Base-by-base conservation (phyloP, 2,329 filamentous ascomycete genomes). In the Epichloe brachyelytri region DNA sequence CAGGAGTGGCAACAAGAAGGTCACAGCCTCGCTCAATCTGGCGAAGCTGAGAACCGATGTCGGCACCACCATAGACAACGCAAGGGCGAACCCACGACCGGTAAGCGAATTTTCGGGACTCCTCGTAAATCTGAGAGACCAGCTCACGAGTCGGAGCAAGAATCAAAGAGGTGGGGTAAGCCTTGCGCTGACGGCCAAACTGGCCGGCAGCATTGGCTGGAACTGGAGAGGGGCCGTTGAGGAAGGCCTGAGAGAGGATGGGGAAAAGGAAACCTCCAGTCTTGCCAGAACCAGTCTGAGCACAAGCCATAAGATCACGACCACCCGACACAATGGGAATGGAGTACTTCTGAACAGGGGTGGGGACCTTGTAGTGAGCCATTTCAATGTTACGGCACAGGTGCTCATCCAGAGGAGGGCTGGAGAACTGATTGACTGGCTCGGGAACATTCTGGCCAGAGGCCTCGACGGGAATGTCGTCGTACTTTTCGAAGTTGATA, bases 401-500 rank as follows among this genome's bases (percentile, higher is more conserved):
- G 66, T 97, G 93, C 68, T 95, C 86, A 65, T 98, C 93, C 60
- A 98, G 79, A 63, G 93, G 93, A 59, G 93, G 93, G 72, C 93
- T 95, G 66, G 82, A 88, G 79, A 98, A 98, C 55, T 82, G 78
- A 58, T 83, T 83, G 59, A 96, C 88, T 40, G 91, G 86, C 65
- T 97, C 93, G 44, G 93, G 93, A 49, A 97, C 89, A 65, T 95
- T 82, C 50, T 88, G 84, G 54, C 93, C 93, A 54, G 91, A 96
- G 57, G 93, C 93, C 73, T 97, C 93, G 58, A 98, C 93, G 51
- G 93, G 93, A 59, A 98, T 98, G 70, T 98, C 93, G 66, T 98
- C 93, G 73, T 98, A 98, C 78, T 98, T 98, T 76, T 95, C 85
- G 68, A 98, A 98, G 80, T 98, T 98, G 85, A 98, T 97, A 71